These are phyloP conservation scores for Nakaseomyces uthaithaninus DNA, from an alignment of 1,139 yeast genomes.

Conservation along the genomic window DNA sequence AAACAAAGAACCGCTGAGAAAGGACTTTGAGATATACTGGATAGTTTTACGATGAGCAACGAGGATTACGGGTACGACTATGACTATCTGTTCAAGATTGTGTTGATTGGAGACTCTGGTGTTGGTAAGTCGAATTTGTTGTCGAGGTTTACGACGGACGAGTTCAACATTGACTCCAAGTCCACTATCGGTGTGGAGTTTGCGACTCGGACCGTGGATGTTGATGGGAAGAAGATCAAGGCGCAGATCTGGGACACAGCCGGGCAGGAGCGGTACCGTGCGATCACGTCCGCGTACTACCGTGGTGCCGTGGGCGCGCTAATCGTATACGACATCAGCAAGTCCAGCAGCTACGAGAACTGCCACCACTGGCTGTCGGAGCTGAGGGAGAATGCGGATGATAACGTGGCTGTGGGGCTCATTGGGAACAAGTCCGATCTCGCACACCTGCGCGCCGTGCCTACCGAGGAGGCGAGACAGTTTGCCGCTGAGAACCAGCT, in stretches of 20 bases:
- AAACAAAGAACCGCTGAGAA: too few species aligned
- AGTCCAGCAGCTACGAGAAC: constrained; percentile 86
- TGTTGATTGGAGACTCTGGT: constrained; percentile 94
- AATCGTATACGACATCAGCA: constrained; percentile 90
- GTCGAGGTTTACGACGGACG: constrained; percentile 90
- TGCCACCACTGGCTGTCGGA: constrained; percentile 94
- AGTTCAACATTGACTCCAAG: constrained; percentile 87
- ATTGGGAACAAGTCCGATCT: constrained; percentile 96
- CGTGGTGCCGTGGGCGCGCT: constrained; percentile 98
- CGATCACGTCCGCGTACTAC: constrained; percentile 94
- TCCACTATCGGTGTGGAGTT: constrained; percentile 97
- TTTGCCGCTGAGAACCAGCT: constrained; percentile 91
- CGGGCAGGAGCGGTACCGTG: constrained; percentile 97
- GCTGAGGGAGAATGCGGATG: constrained; percentile 92
- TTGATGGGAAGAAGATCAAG: constrained; percentile 90
- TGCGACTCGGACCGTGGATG: constrained; percentile 91
- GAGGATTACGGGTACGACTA: constrained; percentile 87
- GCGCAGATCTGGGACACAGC: constrained; percentile 99
- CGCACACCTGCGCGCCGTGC: constrained; percentile 92
- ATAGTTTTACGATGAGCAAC: too few species aligned
- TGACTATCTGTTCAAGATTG: constrained; percentile 92
- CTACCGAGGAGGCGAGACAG: constrained; percentile 94
- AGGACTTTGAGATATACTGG: too few species aligned
- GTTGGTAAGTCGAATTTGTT: constrained; percentile 94
- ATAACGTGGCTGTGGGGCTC: constrained; percentile 89